These are phyloP conservation scores for Tolypocladium tropicale DNA, from an alignment of 2,329 filamentous ascomycete genomes.

Conservation along the genomic window DNA sequence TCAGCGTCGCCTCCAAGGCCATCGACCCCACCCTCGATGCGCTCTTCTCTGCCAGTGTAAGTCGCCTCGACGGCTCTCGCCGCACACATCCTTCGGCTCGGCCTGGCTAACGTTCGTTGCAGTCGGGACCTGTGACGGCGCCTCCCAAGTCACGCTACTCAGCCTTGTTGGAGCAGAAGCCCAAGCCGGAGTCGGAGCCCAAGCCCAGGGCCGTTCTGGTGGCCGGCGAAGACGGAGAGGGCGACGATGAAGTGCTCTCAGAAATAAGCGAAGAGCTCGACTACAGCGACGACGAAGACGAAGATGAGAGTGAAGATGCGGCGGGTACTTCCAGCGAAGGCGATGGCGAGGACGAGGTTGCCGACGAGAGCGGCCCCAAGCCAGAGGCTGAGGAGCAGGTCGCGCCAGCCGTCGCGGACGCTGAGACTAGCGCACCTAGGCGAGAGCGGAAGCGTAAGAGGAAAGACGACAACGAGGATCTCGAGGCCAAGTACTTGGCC, in stretches of 20 bases:
- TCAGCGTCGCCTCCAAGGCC: constrained; percentile 38
- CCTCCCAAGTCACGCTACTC: constrained; percentile 35
- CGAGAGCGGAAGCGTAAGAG: constrained; percentile 55
- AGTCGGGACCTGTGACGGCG: constrained; percentile 42
- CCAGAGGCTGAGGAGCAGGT: constrained; percentile 8
- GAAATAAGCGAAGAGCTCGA: constrained; percentile 14
- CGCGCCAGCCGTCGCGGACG: constrained; percentile 23
- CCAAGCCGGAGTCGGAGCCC: constrained; percentile 18
- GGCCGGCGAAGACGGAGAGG: constrained; percentile 13
- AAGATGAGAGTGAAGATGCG: constrained; percentile 16
- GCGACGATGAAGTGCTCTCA: constrained; percentile 21
- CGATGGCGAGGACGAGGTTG: constrained; percentile 11
- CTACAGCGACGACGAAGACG: constrained; percentile 16
- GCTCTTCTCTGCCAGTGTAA: constrained; percentile 63
- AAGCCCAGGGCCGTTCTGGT: constrained; percentile 8
- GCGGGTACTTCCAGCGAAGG: constrained; percentile 15
- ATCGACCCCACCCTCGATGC: constrained; percentile 61
- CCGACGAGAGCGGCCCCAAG: constrained; percentile 11
- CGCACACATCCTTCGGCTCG: neutral
- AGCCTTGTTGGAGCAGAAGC: constrained; percentile 23
- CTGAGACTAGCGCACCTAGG: constrained; percentile 20
- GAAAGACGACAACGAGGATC: constrained; percentile 55
- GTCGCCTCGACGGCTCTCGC: constrained; percentile 19
- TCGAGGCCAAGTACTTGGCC: constrained; percentile 61
- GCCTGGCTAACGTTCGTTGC: constrained; percentile 1